These are phyloP conservation scores for Arthrinium phaeospermum DNA, from an alignment of 2,329 filamentous ascomycete species.

Conservation along the genomic window DNA sequence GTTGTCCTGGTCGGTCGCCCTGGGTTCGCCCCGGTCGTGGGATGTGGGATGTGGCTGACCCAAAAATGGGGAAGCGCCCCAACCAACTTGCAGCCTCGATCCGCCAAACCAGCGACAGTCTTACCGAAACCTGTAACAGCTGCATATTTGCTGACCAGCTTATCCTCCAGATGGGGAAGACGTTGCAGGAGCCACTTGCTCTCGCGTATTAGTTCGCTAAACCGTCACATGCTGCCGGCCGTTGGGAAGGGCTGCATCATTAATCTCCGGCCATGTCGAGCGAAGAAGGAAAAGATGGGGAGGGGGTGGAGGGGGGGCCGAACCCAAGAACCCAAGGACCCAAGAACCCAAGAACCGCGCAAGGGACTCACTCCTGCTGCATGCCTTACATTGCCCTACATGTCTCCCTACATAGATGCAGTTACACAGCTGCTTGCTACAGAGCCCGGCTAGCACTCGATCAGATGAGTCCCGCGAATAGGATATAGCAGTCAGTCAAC, in stretches of 20 bases:
- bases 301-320: not conserved
- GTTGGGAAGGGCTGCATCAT: conserved; percentile 8
- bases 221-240: not conserved
- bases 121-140: conserved; percentile 8
- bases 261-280: conserved; percentile 11
- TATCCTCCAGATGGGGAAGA: conserved; percentile 6
- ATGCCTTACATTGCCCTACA: not conserved
- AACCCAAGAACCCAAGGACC: not conserved
- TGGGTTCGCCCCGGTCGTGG: not conserved
- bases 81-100: not conserved
- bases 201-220: conserved; percentile 3
- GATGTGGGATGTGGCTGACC: conserved; percentile 13
- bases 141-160: conserved; percentile 14
- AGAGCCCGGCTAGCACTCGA: not conserved
- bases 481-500: not conserved
- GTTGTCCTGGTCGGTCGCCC: not conserved
- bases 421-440: conserved; percentile 10
- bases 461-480: conserved; percentile 12
- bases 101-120: conserved; percentile 11
- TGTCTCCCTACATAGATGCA: not conserved
- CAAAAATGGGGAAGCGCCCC: conserved; percentile 7
- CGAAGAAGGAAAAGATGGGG: not conserved
- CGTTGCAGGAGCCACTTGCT: not conserved
- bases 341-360: not conserved
- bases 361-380: not conserved